Percentiles rank a stretch among this genome's conserved stretches.
phyloP scores from a whole-genome alignment of 2,329 filamentous ascomycete species.

The Zymoseptoria passerinii region DNA sequence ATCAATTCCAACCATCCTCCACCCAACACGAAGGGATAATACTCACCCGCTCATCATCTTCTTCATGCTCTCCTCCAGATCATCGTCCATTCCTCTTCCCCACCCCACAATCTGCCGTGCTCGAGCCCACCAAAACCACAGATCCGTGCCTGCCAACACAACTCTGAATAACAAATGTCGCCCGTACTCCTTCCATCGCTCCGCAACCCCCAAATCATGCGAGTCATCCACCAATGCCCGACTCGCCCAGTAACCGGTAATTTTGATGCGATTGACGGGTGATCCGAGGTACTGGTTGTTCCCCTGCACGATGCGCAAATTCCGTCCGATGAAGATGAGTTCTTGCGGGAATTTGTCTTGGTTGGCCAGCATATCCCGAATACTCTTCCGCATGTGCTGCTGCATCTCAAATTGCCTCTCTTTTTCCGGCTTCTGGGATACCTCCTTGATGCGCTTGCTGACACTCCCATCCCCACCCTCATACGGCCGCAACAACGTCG shows the following conservation, averaged over 20 bases:
- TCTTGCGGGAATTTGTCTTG: slow-evolving; percentile 85
- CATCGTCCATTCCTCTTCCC: slow-evolving; percentile 86
- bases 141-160: slow-evolving; percentile 66
- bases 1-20: no score
- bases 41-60: slow-evolving; percentile 61
- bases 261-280: slow-evolving; percentile 85
- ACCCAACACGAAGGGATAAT: no score
- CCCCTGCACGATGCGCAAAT: slow-evolving; percentile 85
- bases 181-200: slow-evolving; percentile 62
- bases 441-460: slow-evolving; percentile 39
- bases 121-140: slow-evolving; percentile 76
- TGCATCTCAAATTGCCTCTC: slow-evolving; percentile 70
- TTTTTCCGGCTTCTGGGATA: slow-evolving; percentile 49
- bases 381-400: slow-evolving; percentile 58
- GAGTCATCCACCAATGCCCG: slow-evolving; percentile 67
- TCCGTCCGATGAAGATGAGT: slow-evolving; percentile 84
- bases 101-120: slow-evolving; percentile 66
- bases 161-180: slow-evolving; percentile 73
- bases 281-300: slow-evolving; percentile 88
- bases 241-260: slow-evolving; percentile 84
- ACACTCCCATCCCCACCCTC: slow-evolving; percentile 69
- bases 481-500: slow-evolving; percentile 84
- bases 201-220: slow-evolving; percentile 51
- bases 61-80: slow-evolving; percentile 80
- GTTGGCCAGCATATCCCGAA: slow-evolving; percentile 74